A percentile compares a stretch with the other conserved stretches of the same genome.
These are phyloP conservation scores for Tylopilus subfusipes DNA, from an alignment of 768 basidiomycete species.

Conservation along the genomic window DNA sequence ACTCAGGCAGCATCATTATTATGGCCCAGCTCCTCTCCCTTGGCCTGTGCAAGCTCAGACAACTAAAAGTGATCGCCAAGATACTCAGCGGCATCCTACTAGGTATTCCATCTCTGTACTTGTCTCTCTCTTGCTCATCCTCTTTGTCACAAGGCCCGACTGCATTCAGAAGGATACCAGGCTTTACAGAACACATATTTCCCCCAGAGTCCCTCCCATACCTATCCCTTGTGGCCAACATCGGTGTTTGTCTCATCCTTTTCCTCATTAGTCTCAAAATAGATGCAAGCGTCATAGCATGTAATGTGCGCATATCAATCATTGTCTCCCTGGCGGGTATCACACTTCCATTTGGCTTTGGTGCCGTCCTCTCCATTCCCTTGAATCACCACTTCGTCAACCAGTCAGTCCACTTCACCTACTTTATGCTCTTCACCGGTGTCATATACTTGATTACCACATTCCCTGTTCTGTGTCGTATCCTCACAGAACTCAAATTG, in stretches of 20 bases:
- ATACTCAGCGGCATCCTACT: constrained; percentile 87
- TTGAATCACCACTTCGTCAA: constrained; percentile 54
- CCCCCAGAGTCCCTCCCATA: constrained; percentile 61
- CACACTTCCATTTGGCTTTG: constrained; percentile 82
- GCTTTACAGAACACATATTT: constrained; percentile 84
- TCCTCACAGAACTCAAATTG: constrained; percentile 87
- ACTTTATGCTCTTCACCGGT: constrained; percentile 94
- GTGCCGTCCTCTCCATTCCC: constrained; percentile 67
- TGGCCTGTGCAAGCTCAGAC: constrained; percentile 63
- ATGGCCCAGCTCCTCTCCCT: constrained; percentile 74
- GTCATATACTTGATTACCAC: constrained; percentile 89
- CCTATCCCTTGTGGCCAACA: too few species aligned
- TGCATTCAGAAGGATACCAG: constrained; percentile 77
- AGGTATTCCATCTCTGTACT: constrained; percentile 48
- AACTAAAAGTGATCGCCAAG: constrained; percentile 84
- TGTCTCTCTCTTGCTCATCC: background rate
- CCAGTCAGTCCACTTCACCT: constrained; percentile 62
- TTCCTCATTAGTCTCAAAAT: constrained; percentile 94
- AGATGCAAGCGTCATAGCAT: constrained; percentile 71
- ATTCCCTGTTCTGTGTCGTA: constrained; percentile 81
- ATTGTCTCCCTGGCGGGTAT: constrained; percentile 82
- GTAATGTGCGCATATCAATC: constrained; percentile 64
- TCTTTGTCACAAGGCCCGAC: constrained; percentile 37
- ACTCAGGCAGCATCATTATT: constrained; percentile 72
- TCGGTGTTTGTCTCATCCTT: constrained; percentile 83